A percentile compares a stretch with the other conserved stretches of the same genome.
These are phyloP conservation scores for Exophiala lecanii-corni DNA, from an alignment of 2,329 filamentous ascomycete genomes.

Conservation along the genomic window DNA sequence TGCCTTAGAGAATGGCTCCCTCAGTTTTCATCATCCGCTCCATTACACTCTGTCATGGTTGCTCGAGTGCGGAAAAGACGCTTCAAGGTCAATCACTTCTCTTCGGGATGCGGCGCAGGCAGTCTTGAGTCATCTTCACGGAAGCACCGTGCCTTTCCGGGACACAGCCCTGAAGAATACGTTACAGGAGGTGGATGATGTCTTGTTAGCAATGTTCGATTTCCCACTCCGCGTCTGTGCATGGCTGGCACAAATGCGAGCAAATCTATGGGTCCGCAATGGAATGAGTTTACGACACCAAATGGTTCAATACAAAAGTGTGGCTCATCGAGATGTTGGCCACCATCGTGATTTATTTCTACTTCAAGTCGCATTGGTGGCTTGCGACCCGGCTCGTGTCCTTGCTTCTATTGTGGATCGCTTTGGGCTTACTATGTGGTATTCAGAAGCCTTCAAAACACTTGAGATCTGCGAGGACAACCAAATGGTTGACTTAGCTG, in stretches of 20 bases:
- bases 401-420: conserved; percentile 87
- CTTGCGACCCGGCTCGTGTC: conserved; percentile 77
- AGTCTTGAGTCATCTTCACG: conserved; percentile 40
- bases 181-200: conserved; percentile 59
- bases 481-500: conserved; percentile 87
- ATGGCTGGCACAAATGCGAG: conserved; percentile 97
- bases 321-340: conserved; percentile 82
- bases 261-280: conserved; percentile 97
- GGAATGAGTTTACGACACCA: conserved; percentile 94
- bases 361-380: conserved; percentile 81
- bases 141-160: conserved; percentile 13
- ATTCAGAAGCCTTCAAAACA: conserved; percentile 73
- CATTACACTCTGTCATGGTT: conserved; percentile 97
- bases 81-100: conserved; percentile 46
- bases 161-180: conserved; percentile 16
- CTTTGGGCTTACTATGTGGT: conserved; percentile 83
- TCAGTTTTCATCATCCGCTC: conserved; percentile 95
- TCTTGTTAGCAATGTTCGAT: conserved; percentile 83
- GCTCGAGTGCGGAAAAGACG: conserved; percentile 72
- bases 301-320: conserved; percentile 86
- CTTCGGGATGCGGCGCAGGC: conserved; percentile 63
- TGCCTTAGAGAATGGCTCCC: conserved; percentile 78
- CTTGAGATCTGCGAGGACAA: conserved; percentile 73
- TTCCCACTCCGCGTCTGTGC: conserved; percentile 89
- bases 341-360: conserved; percentile 95